A percentile compares a stretch with the other conserved stretches of the same genome.
phyloP scores from a whole-genome alignment of 345 rosid genomes.

The Moricandia moricandioides region DNA sequence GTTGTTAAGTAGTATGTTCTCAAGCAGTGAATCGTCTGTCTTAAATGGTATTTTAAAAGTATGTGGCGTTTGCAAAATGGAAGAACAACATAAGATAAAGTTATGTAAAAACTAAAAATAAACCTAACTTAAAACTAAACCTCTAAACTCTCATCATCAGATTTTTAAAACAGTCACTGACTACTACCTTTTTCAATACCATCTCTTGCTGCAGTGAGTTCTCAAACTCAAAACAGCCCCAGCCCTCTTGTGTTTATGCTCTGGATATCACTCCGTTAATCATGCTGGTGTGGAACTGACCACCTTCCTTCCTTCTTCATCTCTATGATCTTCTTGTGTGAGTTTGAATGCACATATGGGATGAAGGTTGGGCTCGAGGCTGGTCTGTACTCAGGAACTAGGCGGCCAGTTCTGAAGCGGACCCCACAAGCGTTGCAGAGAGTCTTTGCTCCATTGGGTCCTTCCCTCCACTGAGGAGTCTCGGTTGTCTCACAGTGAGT shows the following conservation, averaged over 20 bases:
- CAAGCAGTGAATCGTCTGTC: background rate
- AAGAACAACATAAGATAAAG: background rate
- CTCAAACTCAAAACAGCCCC: background rate
- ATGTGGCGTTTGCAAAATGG: too few relatives aligned
- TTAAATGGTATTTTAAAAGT: too few relatives aligned
- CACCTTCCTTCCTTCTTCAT: conserved; percentile 61
- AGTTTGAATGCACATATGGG: conserved; percentile 78
- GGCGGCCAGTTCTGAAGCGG: conserved; percentile 79
- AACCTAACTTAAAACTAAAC: conserved; percentile 8
- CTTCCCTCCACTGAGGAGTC: conserved; percentile 98
- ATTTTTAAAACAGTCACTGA: background rate
- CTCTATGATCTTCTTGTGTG: conserved; percentile 81
- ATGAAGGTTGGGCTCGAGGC: conserved; percentile 82
- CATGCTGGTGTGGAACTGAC: conserved; percentile 22
- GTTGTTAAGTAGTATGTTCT: too few relatives aligned
- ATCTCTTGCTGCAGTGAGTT: conserved; percentile 25
- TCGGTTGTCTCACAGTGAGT: conserved; percentile 71
- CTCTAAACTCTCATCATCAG: conserved; percentile 33
- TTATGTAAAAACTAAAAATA: conserved; percentile 10
- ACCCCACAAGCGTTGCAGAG: conserved; percentile 97
- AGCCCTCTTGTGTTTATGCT: conserved; percentile 16
- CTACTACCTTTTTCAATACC: conserved; percentile 23
- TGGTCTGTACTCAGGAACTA: conserved; percentile 88
- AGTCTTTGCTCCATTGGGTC: conserved; percentile 91
- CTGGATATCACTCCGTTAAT: conserved; percentile 15